Evolutionary conservation across 2,329 filamentous ascomycete genomes (phyloP).

Genomic region (Colletotrichum scovillei): DNA sequence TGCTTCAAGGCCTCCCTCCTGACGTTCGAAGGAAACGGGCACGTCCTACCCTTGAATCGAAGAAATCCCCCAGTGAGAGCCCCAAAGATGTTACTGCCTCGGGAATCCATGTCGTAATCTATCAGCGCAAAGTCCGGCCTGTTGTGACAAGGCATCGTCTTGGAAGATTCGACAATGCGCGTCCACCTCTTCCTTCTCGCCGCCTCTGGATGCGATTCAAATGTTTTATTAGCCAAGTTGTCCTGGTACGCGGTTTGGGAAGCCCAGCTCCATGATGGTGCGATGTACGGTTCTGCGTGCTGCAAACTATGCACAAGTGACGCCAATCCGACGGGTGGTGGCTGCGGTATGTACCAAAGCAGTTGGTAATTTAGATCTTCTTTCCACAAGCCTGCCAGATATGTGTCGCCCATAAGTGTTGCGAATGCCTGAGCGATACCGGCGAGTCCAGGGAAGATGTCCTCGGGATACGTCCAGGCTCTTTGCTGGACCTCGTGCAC

Average conservation of each 20-base stretch:
- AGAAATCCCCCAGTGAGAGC: neutral
- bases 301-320: neutral
- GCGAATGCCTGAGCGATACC: neutral
- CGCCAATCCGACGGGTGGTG: neutral
- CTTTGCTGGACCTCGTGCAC: neutral
- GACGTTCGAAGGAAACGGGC: neutral
- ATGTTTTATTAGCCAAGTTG: too few species aligned
- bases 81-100: neutral
- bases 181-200: too few species aligned
- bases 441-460: neutral
- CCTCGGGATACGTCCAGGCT: neutral
- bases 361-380: neutral
- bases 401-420: neutral
- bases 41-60: fast-evolving
- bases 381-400: conserved; percentile 5
- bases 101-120: neutral
- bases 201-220: too few species aligned
- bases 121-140: neutral
- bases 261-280: conserved; percentile 13
- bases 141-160: neutral
- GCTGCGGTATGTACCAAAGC: neutral
- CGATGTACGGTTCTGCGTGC: neutral
- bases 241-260: neutral
- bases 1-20: too few species aligned
- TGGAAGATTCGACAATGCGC: too few species aligned